Conservation (phyloP, 192 early-diverging fungal genomes). For the Bifiguratus adelaidae region DNA sequence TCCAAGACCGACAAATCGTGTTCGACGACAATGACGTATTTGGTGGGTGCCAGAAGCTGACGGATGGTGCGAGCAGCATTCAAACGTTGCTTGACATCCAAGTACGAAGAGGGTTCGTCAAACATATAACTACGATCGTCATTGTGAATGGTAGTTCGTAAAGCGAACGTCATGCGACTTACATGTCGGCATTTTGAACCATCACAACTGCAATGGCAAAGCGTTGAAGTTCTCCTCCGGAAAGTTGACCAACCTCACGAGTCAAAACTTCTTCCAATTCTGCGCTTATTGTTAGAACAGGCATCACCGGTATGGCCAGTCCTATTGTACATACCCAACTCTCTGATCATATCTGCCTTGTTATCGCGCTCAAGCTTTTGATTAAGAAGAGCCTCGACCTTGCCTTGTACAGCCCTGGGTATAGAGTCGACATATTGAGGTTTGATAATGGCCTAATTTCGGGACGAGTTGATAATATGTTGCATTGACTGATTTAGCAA, state of each 20-base stretch:
- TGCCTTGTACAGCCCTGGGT: constrained; percentile 67
- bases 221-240: constrained; percentile 95
- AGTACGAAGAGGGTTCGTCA: constrained; percentile 95
- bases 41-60: constrained; percentile 50
- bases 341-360: constrained; percentile 58
- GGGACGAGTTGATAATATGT: not conserved
- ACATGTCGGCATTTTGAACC: constrained; percentile 83
- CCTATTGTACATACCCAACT: constrained; percentile 35
- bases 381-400: constrained; percentile 62
- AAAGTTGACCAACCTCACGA: constrained; percentile 78
- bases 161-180: constrained; percentile 12
- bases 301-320: not conserved
- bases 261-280: constrained; percentile 76
- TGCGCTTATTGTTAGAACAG: constrained; percentile 5
- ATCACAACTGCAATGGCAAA: constrained; percentile 87
- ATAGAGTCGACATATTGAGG: constrained; percentile 94
- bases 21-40: constrained; percentile 94
- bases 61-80: constrained; percentile 93
- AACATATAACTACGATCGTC: constrained; percentile 75
- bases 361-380: constrained; percentile 67
- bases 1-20: constrained; percentile 98
- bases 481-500: not conserved
- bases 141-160: not conserved
- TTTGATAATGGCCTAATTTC: constrained; percentile 72
- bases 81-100: constrained; percentile 98